Evolutionary conservation across 192 early-diverging fungal species (phyloP).

Genomic region (Coemansia sp.): DNA sequence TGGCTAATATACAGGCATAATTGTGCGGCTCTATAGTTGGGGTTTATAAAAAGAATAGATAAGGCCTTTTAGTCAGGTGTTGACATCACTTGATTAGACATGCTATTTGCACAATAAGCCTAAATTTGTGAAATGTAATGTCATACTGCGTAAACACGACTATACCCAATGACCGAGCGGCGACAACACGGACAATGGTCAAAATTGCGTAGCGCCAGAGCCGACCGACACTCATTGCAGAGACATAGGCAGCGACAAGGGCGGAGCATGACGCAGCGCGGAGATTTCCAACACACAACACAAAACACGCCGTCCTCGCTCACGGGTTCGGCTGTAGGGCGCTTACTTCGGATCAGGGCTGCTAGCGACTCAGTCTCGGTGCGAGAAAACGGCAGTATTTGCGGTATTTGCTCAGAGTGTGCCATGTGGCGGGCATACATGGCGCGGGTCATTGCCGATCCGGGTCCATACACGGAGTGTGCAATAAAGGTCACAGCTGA

Average conservation of each 20-base stretch:
- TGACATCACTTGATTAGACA: neutral
- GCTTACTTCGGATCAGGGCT: conserved; percentile 45
- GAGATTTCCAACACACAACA: conserved; percentile 45
- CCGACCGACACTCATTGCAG: conserved; percentile 50
- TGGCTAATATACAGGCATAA: no score
- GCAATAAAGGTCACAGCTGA: conserved; percentile 41
- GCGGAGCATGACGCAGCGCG: conserved; percentile 51
- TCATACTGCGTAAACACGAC: conserved; percentile 52
- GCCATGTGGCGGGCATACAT: conserved; percentile 31
- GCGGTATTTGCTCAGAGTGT: conserved; percentile 2
- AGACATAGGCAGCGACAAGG: conserved; percentile 54
- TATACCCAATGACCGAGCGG: conserved; percentile 40
- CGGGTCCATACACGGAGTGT: conserved; percentile 26
- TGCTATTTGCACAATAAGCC: neutral
- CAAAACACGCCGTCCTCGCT: conserved; percentile 22
- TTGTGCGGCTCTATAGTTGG: no score
- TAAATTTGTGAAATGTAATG: neutral
- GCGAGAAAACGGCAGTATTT: conserved; percentile 27
- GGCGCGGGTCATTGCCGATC: conserved; percentile 35
- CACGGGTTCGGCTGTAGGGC: neutral
- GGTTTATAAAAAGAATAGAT: no score
- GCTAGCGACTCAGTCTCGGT: conserved; percentile 36
- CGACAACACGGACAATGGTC: conserved; percentile 56
- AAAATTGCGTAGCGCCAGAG: conserved; percentile 46
- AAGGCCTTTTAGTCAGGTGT: neutral